Percentiles rank a stretch among this genome's conserved stretches.
These are phyloP conservation scores for Hanseniaspora guilliermondii DNA, from an alignment of 805 yeast genomes.

Conservation along the genomic window DNA sequence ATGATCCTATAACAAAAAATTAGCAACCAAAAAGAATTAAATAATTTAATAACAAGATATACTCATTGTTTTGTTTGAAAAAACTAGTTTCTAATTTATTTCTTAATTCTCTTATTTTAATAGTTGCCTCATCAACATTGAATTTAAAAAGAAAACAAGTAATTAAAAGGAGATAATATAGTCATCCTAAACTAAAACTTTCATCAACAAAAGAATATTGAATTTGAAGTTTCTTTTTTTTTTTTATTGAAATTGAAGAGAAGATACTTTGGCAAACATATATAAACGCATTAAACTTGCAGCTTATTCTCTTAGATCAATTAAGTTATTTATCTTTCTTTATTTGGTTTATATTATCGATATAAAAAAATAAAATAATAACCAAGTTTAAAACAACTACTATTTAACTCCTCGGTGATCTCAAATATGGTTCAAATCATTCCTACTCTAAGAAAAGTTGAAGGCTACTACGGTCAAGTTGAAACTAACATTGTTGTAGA, in stretches of 20 bases:
- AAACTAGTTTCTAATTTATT: neutral
- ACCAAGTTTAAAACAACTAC: too few species aligned
- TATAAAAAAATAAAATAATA: neutral
- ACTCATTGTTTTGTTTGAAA: too few species aligned
- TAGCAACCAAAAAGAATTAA: too few species aligned
- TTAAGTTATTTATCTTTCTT: neutral
- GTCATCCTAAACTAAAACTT: neutral
- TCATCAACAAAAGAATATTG: too few species aligned
- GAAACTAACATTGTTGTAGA: neutral
- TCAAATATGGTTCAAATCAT: neutral
- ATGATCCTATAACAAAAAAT: too few species aligned
- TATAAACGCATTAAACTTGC: neutral
- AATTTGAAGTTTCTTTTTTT: too few species aligned
- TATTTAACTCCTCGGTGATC: too few species aligned
- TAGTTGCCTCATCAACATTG: neutral
- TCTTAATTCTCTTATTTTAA: neutral
- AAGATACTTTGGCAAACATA: neutral
- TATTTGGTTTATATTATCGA: neutral
- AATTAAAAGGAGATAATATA: neutral
- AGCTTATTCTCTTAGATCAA: neutral
- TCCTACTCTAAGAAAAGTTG: slow-evolving; percentile 7
- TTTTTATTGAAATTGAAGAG: too few species aligned
- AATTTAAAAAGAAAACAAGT: neutral
- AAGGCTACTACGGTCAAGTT: slow-evolving; percentile 10
- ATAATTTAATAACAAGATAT: too few species aligned